Evolutionary conservation across 2,329 filamentous ascomycete genomes (phyloP).

Genomic region (Fonsecaea monophora): DNA sequence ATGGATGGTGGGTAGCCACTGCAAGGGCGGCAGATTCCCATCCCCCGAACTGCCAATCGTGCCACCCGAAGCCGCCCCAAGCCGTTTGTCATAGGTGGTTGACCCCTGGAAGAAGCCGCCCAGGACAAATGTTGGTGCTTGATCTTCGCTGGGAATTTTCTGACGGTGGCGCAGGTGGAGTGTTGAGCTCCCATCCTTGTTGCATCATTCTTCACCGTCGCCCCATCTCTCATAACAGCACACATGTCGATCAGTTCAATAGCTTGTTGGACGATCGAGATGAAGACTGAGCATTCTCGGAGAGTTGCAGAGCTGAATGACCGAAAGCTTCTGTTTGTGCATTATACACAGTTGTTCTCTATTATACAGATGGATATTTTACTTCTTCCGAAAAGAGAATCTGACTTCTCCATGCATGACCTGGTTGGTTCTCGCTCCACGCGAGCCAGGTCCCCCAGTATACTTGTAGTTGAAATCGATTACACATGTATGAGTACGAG

Average conservation of each 20-base stretch:
- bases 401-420: neutral
- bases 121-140: conserved; percentile 2
- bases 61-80: neutral
- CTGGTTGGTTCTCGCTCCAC: neutral
- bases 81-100: neutral
- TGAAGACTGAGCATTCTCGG: neutral
- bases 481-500: neutral
- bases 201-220: conserved; percentile 5
- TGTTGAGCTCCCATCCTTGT: neutral
- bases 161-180: conserved; percentile 1
- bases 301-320: neutral
- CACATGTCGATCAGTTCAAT: neutral
- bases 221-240: conserved; percentile 12
- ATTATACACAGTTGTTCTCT: neutral
- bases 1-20: neutral
- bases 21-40: neutral
- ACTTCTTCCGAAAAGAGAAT: neutral
- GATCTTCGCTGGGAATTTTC: neutral
- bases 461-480: neutral
- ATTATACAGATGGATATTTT: neutral
- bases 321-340: neutral
- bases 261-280: neutral
- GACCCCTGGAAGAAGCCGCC: conserved; percentile 6
- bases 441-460: conserved; percentile 4
- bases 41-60: neutral